Evolutionary conservation across 202 grass and related monocot species (phyloP).

Genomic region (Bolboschoenoplectus hybrid): DNA sequence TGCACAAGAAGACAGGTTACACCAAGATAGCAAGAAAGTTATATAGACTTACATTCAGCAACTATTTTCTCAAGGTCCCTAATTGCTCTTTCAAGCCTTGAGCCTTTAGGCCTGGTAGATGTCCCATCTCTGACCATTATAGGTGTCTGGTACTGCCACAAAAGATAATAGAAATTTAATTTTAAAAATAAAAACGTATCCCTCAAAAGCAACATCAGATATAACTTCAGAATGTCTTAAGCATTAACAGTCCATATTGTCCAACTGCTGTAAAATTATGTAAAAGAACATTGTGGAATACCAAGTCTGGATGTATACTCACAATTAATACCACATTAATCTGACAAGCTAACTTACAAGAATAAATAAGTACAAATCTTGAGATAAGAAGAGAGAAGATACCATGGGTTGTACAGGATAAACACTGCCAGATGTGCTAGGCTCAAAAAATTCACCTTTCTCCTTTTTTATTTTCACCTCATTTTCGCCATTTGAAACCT

Average conservation of each 20-base stretch:
- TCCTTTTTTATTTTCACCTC: conserved; percentile 61
- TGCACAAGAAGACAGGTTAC: conserved; percentile 5
- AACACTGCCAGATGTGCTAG: conserved; percentile 47
- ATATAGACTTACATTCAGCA: conserved; percentile 67
- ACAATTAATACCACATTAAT: background rate
- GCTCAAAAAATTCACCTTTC: conserved; percentile 53
- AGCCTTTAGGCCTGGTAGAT: conserved; percentile 85
- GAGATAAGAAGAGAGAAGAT: conserved; percentile 37
- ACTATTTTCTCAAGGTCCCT: conserved; percentile 89
- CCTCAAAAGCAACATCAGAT: background rate
- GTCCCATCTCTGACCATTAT: conserved; percentile 67
- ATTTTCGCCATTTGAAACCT: conserved; percentile 52
- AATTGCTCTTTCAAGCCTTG: conserved; percentile 93
- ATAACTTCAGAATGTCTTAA: conserved; percentile 7
- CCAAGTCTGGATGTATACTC: background rate
- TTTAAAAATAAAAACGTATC: background rate
- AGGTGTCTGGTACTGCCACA: conserved; percentile 48
- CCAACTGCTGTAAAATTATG: background rate
- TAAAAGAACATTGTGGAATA: conserved; percentile 3
- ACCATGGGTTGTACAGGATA: conserved; percentile 70
- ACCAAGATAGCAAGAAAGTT: background rate
- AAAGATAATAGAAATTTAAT: conserved; percentile 36
- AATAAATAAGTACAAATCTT: background rate
- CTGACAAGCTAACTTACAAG: conserved; percentile 18
- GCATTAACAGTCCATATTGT: background rate